Base-by-base conservation (phyloP, 2,329 filamentous ascomycete species). In the Rhynchosporium agropyri region DNA sequence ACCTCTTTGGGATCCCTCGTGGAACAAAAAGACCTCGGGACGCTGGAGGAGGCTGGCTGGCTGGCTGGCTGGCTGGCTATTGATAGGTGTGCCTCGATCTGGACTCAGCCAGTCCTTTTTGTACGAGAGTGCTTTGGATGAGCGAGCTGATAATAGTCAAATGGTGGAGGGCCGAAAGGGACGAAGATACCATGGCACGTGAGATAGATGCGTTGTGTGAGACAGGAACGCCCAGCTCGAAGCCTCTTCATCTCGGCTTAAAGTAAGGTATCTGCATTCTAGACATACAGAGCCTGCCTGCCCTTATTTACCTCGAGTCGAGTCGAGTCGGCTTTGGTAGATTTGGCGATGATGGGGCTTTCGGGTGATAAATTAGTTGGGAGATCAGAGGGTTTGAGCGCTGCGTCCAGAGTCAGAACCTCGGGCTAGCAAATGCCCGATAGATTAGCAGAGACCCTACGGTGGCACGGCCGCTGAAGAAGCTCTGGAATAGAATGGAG, bases 1-100 rank as follows among this genome's bases (percentile, higher is more conserved):
- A 42, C 36, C 36, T 54, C 36, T 20, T 15, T 40, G 50, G n/a
- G 33, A 46, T 26, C 33, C 51, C 51, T 13, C 40, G 20, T 38
- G 36, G 51, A 20, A 42, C 38, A 29, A 54, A 42, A 10, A 6
- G 33, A 20, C 33, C 33, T 36, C 33, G 2, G 33, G 33, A 36
- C 5, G 33, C 33, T 36, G 33, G 33, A 36, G 33, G 33, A 36
- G 33, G 33, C 33, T 36, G 33, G 5, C 20, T 20, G 20, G 20
- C 20, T 20, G 20, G 20, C 20, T 20, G 20, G 20, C 20, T 20
- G 20, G 20, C 20, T 20, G 20, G 20, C 20, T 20, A 1, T 20
- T 42, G 33, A 6, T 33, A 42, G 33, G 33, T 54, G 51, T 54
- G 51, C 51, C 51, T 54, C 51, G 51, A 54, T 54, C 10, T 20